Base-by-base conservation (phyloP, 768 basidiomycete species). In the Trametes villosa region DNA sequence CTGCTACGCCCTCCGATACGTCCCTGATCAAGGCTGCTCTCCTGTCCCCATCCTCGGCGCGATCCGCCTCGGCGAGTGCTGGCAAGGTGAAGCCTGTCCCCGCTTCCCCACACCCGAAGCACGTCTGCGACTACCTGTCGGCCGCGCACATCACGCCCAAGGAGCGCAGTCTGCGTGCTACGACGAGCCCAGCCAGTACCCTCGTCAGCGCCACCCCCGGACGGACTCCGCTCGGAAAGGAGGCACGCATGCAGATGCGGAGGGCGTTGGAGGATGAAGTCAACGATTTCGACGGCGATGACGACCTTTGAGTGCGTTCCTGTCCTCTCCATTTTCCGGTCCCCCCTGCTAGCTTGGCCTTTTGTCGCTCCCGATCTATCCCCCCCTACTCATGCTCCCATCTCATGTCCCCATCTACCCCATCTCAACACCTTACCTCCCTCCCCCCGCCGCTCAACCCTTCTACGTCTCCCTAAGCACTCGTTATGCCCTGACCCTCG, bases 1-100 rank as follows among this genome's bases (percentile, higher is more conserved):
- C 53, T 7, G n/a, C 24, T 20, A 45, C 53, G 9, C 60, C 54
- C n/a, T 57, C 55, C 6, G 53, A 59, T 13, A 22, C 51, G n/a
- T 62, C 60, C 9, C 52, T 62, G 60, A 57, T 38, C n/a, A 69
- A 67, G 38, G 59, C 53, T 0, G 62, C 57, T 11, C 44, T 63
- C 8, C 48, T 59, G 8, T 62, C 63, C 5, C 65, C 65, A 24
- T 15, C 46, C 9, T 53, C 51, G 2, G 55, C 18, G 41, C 46
- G 36, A 2, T 24, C 3, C 17, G 13, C 9, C 9, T 20, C 17
- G 24, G 54, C 29, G 18, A 59, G 18, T 17, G 17, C 42, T 24
- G 45, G 45, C 46, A 29, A 34, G 8, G 8, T 30, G 3, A 57
- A 42, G 38, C 47, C 27, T 18, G 42, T 49, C 3, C 62, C 62